Conservation (phyloP, 179 eudicot genomes). For the Silene noctiflora region DNA sequence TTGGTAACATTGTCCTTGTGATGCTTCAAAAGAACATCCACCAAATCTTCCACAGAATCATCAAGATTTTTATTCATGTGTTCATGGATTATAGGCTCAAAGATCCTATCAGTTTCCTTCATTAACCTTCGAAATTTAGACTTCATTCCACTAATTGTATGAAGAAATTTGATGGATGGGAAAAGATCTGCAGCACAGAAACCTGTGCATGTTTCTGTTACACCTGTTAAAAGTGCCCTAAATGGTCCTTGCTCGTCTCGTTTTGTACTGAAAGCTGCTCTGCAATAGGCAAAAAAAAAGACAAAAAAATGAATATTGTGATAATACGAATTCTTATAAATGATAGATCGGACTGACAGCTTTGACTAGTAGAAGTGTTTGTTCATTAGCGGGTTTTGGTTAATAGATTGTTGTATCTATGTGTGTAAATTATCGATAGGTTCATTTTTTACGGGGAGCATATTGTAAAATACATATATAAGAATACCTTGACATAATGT, state of each 20-base stretch:
- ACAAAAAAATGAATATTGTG: not conserved
- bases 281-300: not conserved
- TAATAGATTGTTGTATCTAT: too few species aligned
- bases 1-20: constrained; percentile 9
- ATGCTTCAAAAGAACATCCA: constrained; percentile 24
- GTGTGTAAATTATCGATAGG: too few species aligned
- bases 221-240: constrained; percentile 4
- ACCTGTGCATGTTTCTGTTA: constrained; percentile 10
- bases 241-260: constrained; percentile 20
- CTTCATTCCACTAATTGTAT: constrained; percentile 14
- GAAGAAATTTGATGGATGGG: constrained; percentile 18
- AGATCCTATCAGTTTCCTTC: constrained; percentile 5
- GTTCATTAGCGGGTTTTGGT: too few species aligned
- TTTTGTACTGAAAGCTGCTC: constrained; percentile 17
- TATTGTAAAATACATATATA: too few species aligned
- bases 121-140: not conserved
- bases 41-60: constrained; percentile 13
- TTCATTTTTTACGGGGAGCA: too few species aligned
- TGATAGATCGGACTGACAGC: too few species aligned
- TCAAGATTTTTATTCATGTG: constrained; percentile 4
- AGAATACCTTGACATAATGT: constrained; percentile 22
- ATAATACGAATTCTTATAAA: not conserved
- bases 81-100: constrained; percentile 15
- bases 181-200: constrained; percentile 20
- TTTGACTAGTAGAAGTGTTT: too few species aligned